These are phyloP conservation scores for Pseudogymnoascus sp. DNA, from an alignment of 2,329 filamentous ascomycete species.

Conservation along the genomic window DNA sequence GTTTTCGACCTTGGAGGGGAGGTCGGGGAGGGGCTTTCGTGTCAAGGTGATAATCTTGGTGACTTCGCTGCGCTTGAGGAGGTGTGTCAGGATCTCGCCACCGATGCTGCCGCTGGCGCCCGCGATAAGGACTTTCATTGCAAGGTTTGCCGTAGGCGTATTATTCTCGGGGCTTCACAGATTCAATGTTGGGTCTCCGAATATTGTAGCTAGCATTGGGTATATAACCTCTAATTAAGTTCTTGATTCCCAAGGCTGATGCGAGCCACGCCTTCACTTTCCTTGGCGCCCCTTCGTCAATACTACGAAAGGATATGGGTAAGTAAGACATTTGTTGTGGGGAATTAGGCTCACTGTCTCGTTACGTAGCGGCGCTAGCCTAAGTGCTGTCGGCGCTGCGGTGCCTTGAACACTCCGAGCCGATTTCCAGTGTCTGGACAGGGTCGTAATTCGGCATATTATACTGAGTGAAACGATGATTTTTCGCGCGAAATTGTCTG, in stretches of 20 bases:
- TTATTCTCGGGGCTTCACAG: neutral
- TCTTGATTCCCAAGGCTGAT: neutral
- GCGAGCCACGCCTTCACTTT: neutral
- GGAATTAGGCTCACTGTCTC: neutral
- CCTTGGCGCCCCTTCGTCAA: neutral
- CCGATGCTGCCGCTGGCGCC: conserved; percentile 31
- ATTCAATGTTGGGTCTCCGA: neutral
- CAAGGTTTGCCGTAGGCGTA: neutral
- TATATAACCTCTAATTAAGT: neutral
- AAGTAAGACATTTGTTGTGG: neutral
- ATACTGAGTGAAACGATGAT: neutral
- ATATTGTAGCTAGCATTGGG: neutral
- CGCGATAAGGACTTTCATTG: conserved; percentile 31
- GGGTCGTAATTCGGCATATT: neutral
- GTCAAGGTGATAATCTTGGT: conserved; percentile 27
- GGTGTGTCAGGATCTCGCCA: conserved; percentile 26
- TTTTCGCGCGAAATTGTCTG: neutral
- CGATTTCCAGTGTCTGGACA: neutral
- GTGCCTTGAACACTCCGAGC: too few species aligned
- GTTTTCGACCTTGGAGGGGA: conserved; percentile 19
- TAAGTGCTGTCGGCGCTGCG: neutral
- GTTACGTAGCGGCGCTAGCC: neutral
- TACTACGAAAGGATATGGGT: neutral
- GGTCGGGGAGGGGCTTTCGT: conserved; percentile 22
- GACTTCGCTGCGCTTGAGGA: conserved; percentile 27